phyloP scores from a whole-genome alignment of 2,329 filamentous ascomycete genomes.

The Ceratocystis cubensis region DNA sequence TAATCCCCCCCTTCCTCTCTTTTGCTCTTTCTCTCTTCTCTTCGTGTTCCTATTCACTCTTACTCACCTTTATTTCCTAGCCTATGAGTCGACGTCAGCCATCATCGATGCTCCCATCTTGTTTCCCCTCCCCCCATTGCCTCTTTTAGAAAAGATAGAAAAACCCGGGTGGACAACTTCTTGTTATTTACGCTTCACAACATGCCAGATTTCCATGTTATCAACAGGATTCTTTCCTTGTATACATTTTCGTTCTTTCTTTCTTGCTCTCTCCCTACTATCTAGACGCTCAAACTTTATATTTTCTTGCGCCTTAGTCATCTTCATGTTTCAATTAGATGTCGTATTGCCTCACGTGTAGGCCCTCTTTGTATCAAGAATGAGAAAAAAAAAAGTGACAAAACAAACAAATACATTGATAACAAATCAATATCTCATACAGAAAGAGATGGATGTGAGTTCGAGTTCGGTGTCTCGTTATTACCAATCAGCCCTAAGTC shows the following conservation, averaged over 20 bases:
- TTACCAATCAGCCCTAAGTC: too few relatives aligned
- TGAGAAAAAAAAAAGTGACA: too few relatives aligned
- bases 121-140: not conserved
- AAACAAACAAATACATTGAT: too few relatives aligned
- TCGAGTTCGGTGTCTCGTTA: too few relatives aligned
- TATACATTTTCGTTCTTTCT: not conserved
- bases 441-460: too few relatives aligned
- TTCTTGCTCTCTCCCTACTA: not conserved
- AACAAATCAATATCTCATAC: too few relatives aligned
- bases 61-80: not conserved
- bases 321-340: not conserved
- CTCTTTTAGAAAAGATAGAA: not conserved
- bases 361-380: too few relatives aligned
- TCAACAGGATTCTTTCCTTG: not conserved
- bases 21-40: not conserved
- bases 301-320: not conserved
- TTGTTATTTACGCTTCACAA: not conserved
- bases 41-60: slow-evolving; percentile 1
- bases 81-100: too few relatives aligned
- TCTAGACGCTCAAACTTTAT: not conserved
- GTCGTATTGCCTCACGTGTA: too few relatives aligned
- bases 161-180: not conserved
- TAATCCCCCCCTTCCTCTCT: not conserved
- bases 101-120: too few relatives aligned
- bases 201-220: not conserved